phyloP scores from a whole-genome alignment of 768 basidiomycete species.

The Fistulinella prunicolor region DNA sequence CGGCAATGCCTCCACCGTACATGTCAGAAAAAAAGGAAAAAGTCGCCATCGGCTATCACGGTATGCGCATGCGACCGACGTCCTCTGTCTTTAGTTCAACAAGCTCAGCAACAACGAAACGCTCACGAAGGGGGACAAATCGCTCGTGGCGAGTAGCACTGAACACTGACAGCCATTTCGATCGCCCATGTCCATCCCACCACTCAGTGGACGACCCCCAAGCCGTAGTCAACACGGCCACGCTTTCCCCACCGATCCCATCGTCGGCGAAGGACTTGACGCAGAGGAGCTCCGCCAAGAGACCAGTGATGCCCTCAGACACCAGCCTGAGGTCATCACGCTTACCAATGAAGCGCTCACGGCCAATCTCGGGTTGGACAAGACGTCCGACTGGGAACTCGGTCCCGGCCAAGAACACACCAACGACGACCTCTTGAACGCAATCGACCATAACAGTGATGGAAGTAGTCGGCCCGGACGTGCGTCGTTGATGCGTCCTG shows the following conservation, averaged over 20 bases:
- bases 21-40: slow-evolving; percentile 70
- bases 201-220: slow-evolving; percentile 93
- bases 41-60: slow-evolving; percentile 80
- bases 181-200: background rate
- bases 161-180: background rate
- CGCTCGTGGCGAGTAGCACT: slow-evolving; percentile 75
- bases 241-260: slow-evolving; percentile 81
- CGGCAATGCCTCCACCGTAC: slow-evolving; percentile 52
- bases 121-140: slow-evolving; percentile 87
- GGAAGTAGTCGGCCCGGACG: slow-evolving; percentile 71
- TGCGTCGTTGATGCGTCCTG: slow-evolving; percentile 37
- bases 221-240: slow-evolving; percentile 75
- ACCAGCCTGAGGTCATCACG: slow-evolving; percentile 70
- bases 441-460: slow-evolving; percentile 82
- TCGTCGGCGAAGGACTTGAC: slow-evolving; percentile 97
- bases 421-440: slow-evolving; percentile 64
- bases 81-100: slow-evolving; percentile 83
- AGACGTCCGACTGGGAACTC: slow-evolving; percentile 68
- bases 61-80: slow-evolving; percentile 86
- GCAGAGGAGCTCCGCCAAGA: slow-evolving; percentile 68
- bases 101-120: slow-evolving; percentile 83
- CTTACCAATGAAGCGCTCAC: slow-evolving; percentile 81
- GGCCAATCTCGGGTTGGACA: slow-evolving; percentile 49
- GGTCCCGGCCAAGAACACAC: slow-evolving; percentile 55
- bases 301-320: slow-evolving; percentile 42